Conservation (phyloP, 495 filamentous ascomycete genomes). For the Letharia columbiana region DNA sequence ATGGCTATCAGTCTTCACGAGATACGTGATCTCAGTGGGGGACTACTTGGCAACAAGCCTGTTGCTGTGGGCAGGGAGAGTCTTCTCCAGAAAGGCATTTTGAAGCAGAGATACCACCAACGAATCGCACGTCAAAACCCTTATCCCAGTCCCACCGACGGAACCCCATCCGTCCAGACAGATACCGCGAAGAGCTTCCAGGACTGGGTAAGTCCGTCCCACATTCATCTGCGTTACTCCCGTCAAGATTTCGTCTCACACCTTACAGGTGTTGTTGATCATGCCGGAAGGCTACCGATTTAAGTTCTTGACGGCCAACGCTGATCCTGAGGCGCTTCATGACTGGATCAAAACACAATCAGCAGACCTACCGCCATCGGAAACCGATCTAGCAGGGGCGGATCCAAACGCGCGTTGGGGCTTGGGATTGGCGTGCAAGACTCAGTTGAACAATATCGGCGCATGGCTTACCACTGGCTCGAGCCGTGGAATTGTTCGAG, state of each 20-base stretch:
- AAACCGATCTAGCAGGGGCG: background rate
- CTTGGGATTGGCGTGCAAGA: background rate
- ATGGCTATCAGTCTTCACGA: background rate
- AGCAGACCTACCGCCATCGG: background rate
- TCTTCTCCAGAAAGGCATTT: background rate
- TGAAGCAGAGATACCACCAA: background rate
- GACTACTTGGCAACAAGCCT: background rate
- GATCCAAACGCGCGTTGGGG: background rate
- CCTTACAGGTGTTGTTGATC: background rate
- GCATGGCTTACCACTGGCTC: background rate
- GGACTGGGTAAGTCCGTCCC: background rate
- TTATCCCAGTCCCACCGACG: background rate
- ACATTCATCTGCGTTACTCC: background rate
- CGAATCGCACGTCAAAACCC: background rate
- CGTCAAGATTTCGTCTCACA: background rate
- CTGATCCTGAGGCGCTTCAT: background rate
- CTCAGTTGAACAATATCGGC: background rate
- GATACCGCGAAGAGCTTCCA: background rate
- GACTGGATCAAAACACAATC: background rate
- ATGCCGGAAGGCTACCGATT: background rate
- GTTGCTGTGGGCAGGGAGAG: background rate
- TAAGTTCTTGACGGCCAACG: background rate
- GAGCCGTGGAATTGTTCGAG: background rate
- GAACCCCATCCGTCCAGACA: no score
- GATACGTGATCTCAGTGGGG: background rate